These are phyloP conservation scores for Colletotrichum musicola DNA, from an alignment of 2,329 filamentous ascomycete species.

Conservation along the genomic window DNA sequence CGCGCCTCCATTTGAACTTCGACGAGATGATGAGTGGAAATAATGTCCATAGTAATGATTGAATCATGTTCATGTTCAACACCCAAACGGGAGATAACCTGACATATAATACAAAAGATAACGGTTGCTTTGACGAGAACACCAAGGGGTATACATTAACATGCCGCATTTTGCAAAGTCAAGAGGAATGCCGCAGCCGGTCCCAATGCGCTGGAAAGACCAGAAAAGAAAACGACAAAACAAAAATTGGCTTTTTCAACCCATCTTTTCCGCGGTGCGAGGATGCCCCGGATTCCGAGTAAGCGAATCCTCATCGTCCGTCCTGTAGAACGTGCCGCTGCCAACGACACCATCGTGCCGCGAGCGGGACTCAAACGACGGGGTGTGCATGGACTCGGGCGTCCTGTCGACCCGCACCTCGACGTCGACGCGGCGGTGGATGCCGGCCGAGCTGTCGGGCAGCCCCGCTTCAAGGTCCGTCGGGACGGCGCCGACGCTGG, in stretches of 20 bases:
- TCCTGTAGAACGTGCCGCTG: conserved; percentile 12
- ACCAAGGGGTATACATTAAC: conserved; percentile 30
- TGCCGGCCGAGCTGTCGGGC: background rate
- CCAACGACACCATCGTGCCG: conserved; percentile 9
- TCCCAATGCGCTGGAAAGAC: background rate
- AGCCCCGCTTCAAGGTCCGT: background rate
- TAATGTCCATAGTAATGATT: background rate
- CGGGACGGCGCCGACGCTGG: conserved; percentile 5
- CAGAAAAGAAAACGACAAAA: background rate
- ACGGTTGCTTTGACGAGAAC: background rate
- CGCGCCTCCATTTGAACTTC: background rate
- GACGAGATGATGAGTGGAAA: background rate
- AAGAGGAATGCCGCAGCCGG: no score
- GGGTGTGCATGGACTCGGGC: background rate
- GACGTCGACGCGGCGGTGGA: conserved; percentile 23
- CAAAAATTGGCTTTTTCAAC: background rate
- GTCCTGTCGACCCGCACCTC: conserved; percentile 20
- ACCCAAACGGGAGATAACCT: background rate
- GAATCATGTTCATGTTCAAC: background rate
- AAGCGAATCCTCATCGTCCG: conserved; percentile 34
- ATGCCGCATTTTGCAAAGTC: no score
- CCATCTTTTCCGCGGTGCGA: background rate
- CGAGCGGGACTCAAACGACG: conserved; percentile 6
- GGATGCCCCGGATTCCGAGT: conserved; percentile 19
- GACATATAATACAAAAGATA: conserved; percentile 2